phyloP scores from a whole-genome alignment of 73 alveolate genomes.

The Paramecium primaurelia region DNA sequence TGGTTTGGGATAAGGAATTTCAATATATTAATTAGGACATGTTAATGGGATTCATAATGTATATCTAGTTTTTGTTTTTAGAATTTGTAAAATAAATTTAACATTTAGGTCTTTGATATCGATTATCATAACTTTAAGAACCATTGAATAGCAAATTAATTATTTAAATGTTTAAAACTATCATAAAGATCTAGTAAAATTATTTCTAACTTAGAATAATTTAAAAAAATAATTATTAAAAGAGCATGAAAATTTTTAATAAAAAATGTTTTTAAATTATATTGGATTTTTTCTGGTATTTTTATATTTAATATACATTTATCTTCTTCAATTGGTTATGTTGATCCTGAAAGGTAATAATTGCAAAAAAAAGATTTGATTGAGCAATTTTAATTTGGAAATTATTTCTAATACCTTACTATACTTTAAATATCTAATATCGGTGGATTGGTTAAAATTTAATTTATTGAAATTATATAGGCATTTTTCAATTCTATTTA shows the following conservation, averaged over 20 bases:
- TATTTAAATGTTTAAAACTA: neutral
- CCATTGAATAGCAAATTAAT: neutral
- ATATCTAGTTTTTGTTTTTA: neutral
- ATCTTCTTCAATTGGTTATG: neutral
- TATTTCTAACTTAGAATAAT: neutral
- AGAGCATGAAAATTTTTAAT: neutral
- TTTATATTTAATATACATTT: neutral
- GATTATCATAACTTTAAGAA: neutral
- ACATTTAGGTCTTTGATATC: neutral
- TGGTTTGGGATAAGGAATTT: neutral
- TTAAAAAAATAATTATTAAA: too few relatives aligned
- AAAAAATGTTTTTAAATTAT: neutral
- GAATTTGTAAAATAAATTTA: neutral
- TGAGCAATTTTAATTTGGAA: neutral
- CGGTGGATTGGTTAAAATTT: neutral
- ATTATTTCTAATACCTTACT: neutral
- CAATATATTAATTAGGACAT: neutral
- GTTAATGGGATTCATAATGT: neutral
- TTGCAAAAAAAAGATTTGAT: neutral
- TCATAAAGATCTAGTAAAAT: neutral
- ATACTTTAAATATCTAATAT: neutral
- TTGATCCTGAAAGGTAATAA: neutral
- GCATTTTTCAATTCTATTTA: neutral
- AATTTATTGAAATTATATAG: too few relatives aligned
- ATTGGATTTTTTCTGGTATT: neutral